Evolutionary conservation across 768 basidiomycete genomes (phyloP), one percentile per base, ranked within the genome.

Genomic region (Lentinus tigrinus): DNA sequence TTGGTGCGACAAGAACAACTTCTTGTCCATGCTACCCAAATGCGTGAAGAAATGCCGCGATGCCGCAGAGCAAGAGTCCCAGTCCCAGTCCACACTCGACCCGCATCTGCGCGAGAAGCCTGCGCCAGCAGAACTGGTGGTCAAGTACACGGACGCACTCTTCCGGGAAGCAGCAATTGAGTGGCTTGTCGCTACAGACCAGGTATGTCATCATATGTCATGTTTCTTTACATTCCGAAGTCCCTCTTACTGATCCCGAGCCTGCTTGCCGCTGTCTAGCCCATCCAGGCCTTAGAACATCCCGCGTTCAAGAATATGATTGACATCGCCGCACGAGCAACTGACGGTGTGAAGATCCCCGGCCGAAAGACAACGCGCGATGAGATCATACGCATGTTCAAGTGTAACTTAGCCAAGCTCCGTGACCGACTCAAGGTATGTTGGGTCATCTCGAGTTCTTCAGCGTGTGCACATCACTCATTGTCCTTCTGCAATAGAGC

Each of bases 111-210:
- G 16, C 17, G 16, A 51, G 31, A 23, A 64, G 65, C 46, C 31
- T 40, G 26, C 52, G 47, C 38, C 58, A 57, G 17, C 58, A 57
- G 17, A 52, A 39, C 11, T 65, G 69, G 28, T 26, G 44, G 16
- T 54, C 68, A 7, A 54, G 1, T 77, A 77, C 57, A 58, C 69
- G 0, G 65, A 77, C 40, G 42, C 54, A 11, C 26, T 64, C 2
- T 77, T 75, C 55, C 37, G 48, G 7, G 37, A 69, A 23, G 71
- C 69, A 1, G 73, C 73, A 3, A 61, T 72, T 19, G 63, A 77
- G 52, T 78, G 77, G 75, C 61, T 78, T 6, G 63, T 74, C 26
- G 63, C 64, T n/a, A 77, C 74, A 10, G 69, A 77, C 60, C 75
- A 78, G 70, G 75, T 76, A 56, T 9, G 56, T 54, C 13, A 24